Base-by-base conservation (phyloP, 805 yeast species). In the Kregervanrija fluxuum region DNA sequence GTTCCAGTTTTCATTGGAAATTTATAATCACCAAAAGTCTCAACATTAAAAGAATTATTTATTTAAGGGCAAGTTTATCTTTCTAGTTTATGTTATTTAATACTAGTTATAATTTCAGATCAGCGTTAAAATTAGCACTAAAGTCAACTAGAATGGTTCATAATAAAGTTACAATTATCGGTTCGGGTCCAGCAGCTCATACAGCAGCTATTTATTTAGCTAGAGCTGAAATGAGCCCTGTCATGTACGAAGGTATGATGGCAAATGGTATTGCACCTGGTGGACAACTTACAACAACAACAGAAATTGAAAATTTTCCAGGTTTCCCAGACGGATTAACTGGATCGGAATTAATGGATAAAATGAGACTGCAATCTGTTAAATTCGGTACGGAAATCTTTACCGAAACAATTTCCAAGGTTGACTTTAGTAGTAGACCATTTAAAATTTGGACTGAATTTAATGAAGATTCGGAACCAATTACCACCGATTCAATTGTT, bases 231-330 rank as follows among this genome's bases (percentile, higher is more conserved):
- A 79, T 89, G 62, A 82, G 85, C 68, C 97, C 99, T 17, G 81
- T 85, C 30, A 67, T 93, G 56, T 93, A 89, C 69, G 99, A 93
- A 71, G 99, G 99, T 60, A 74, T 91, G 84, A 72, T 84, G 62
- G 99, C 99, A 53, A 93, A 93, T 68, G 99, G 99, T 56, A 77
- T 91, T 56, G 99, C 99, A 43, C 96, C 99, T 28, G 99, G 99
- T 59, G 99, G 99, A 49, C 99, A 93, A 71, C 76, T 93, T 58
- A 93, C 99, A 53, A 93, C 99, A 57, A 93, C 99, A 53, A 93
- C 99, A 13, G 99, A 93, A 56, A 85, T 93, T 57, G 99, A 93
- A 69, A 93, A 93, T 75, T 93, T 91, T 77, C 99, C 99, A 35
- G 99, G 99, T 46, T 93, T 93, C 79, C 98, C 99, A 45, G 77